phyloP scores from a whole-genome alignment of 176 grass and related monocot species.

The Paspalum notatum region DNA sequence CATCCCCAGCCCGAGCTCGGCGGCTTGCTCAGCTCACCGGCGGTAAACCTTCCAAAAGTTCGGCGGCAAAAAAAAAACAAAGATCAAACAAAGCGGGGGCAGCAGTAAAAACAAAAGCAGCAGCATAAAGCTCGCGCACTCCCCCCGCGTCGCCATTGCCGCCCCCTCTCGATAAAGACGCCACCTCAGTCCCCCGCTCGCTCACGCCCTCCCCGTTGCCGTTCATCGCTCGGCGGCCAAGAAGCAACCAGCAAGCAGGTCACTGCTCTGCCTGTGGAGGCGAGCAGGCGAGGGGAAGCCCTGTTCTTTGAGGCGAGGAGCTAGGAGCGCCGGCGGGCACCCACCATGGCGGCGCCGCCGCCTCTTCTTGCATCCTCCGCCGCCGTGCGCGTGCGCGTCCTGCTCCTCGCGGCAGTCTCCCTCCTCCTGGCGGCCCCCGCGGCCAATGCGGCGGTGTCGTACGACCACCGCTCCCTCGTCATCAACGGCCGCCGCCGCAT shows the following conservation, averaged over 20 bases:
- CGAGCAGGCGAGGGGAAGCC: not conserved
- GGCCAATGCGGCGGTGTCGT: constrained; percentile 66
- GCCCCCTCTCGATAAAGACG: constrained; percentile 22
- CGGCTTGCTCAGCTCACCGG: not conserved
- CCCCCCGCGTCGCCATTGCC: constrained; percentile 49
- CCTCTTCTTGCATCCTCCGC: not conserved
- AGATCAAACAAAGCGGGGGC: constrained; percentile 28
- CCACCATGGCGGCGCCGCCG: constrained; percentile 1
- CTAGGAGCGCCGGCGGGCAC: not conserved
- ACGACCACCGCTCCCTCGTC: constrained; percentile 80
- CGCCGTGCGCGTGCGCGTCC: not conserved
- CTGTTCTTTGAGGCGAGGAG: not conserved
- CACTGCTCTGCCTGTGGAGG: not conserved
- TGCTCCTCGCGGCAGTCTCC: constrained; percentile 35
- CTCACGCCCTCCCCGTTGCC: constrained; percentile 36
- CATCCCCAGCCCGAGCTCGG: not conserved
- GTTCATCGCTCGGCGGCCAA: constrained; percentile 31
- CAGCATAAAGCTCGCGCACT: constrained; percentile 40
- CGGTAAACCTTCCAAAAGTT: constrained; percentile 1
- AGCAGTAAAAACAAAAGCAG: constrained; percentile 8
- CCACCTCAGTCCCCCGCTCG: not conserved
- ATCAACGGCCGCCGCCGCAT: constrained; percentile 82
- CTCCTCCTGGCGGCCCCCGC: constrained; percentile 3
- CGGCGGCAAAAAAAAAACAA: not conserved
- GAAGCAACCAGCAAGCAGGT: constrained; percentile 10